A percentile compares a stretch with the other conserved stretches of the same genome.
These are phyloP conservation scores for Penicillium crustosum DNA, from an alignment of 2,329 filamentous ascomycete genomes.

Conservation along the genomic window DNA sequence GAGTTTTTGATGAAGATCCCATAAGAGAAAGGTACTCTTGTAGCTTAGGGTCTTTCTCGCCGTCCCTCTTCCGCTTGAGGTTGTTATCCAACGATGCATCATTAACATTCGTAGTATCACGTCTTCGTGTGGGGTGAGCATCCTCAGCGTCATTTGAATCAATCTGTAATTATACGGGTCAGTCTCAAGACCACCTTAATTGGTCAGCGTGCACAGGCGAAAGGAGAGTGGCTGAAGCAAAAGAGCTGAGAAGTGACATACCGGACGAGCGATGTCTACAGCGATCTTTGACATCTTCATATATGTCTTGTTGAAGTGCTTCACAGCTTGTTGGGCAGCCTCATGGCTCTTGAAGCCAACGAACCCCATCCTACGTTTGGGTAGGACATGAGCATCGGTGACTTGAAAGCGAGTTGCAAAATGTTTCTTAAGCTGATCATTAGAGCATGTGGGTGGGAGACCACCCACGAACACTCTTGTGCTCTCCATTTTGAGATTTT, in stretches of 20 bases:
- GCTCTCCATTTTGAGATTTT: constrained; percentile 61
- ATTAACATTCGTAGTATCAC: constrained; percentile 21
- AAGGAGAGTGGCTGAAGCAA: constrained; percentile 20
- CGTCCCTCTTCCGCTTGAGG: constrained; percentile 44
- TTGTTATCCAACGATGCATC: constrained; percentile 25
- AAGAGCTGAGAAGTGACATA: constrained; percentile 47
- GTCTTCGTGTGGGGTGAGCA: constrained; percentile 25
- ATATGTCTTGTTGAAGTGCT: constrained; percentile 93
- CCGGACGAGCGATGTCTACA: constrained; percentile 83
- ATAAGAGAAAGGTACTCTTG: constrained; percentile 85
- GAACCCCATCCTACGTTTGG: constrained; percentile 88
- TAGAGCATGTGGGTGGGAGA: constrained; percentile 79
- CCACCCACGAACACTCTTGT: constrained; percentile 72
- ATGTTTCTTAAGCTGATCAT: constrained; percentile 83
- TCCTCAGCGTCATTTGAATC: constrained; percentile 36
- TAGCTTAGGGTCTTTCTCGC: constrained; percentile 73
- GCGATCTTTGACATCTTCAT: constrained; percentile 93
- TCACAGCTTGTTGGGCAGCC: constrained; percentile 78
- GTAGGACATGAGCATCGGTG: constrained; percentile 90
- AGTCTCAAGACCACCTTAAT: constrained; percentile 43
- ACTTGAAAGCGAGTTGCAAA: constrained; percentile 76
- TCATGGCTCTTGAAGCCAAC: constrained; percentile 85
- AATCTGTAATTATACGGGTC: constrained; percentile 42
- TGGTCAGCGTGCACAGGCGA: constrained; percentile 38
- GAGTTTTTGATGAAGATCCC: constrained; percentile 65